Evolutionary conservation across 2,329 filamentous ascomycete species (phyloP), one percentile per base, ranked within the genome.

Genomic region (Lasiodiplodia theobromae): DNA sequence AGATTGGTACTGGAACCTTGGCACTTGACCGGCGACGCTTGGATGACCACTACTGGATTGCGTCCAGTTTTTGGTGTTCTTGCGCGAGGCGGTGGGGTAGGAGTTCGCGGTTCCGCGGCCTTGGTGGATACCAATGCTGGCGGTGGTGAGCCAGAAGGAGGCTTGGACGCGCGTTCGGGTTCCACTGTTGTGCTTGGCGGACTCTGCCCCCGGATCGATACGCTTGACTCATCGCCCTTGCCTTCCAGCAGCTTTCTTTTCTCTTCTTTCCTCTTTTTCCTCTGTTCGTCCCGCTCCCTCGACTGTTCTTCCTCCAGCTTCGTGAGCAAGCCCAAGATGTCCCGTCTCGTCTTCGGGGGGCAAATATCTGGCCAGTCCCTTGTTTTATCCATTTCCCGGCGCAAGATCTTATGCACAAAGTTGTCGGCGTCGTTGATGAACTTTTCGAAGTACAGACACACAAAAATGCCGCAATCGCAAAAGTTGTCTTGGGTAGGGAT

Each of bases 381-480:
- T 1, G 82, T 71, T 3, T 85, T 82, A 38, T 88, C 81, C 75
- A 94, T 87, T 72, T 92, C 86, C 51, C 85, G 87, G 31, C 84
- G 85, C 5, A 97, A 82, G 21, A 97, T 81, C 70, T 87, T 89
- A 23, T 81, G 81, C 18, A 92, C 84, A 72, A 96, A 96, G 0
- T 76, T 78, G 71, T 92, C 88, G 0, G 95, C 95, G 69, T 93
- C 82, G 65, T 88, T 85, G 18, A 96, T 85, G 71, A 99, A 97
- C 71, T 92, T 89, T 71, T 93, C 87, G 66, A 97, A 85, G 74
- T 98, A 99, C 2, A 90, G 91, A 4, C 97, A 82, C 3, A 98
- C 82, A 73, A 92, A 99, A 0, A 97, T 82, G 10, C 96, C 96
- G 74, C 96, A 99, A 77, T 99, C 96, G 70, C 88, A 94, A 73